These are phyloP conservation scores for Sapria himalayana DNA, from an alignment of 345 rosid species.

Conservation along the genomic window DNA sequence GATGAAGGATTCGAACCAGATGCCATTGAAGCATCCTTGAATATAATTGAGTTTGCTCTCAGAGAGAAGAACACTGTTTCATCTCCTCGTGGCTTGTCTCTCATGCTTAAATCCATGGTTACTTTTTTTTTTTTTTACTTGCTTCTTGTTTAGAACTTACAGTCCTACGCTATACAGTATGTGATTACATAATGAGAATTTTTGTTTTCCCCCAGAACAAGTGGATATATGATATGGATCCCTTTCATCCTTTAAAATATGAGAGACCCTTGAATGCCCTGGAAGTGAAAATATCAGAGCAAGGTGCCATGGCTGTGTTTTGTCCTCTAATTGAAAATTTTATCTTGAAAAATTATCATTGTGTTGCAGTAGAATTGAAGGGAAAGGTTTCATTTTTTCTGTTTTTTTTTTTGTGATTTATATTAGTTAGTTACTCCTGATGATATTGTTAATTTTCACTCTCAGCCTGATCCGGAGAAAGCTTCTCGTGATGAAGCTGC, in stretches of 20 bases:
- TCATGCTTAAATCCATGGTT: constrained; percentile 91
- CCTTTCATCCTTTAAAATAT: constrained; percentile 84
- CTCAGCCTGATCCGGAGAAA: constrained; percentile 84
- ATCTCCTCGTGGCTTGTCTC: constrained; percentile 90
- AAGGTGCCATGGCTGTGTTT: constrained; percentile 87
- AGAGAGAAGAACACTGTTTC: constrained; percentile 95
- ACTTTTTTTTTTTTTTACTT: constrained; percentile 1
- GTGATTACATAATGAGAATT: constrained; percentile 8
- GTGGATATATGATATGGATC: constrained; percentile 98
- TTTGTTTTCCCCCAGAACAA: constrained; percentile 39
- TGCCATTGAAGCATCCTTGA: constrained; percentile 97
- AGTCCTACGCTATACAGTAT: neutral
- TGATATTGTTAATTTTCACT: constrained; percentile 10
- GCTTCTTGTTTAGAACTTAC: too few relatives aligned
- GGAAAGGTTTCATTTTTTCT: constrained; percentile 12
- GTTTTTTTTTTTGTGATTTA: constrained; percentile 3
- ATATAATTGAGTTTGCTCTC: constrained; percentile 88
- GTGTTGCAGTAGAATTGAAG: constrained; percentile 96
- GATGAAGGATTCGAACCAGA: constrained; percentile 81
- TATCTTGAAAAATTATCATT: constrained; percentile 63
- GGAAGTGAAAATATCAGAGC: constrained; percentile 63
- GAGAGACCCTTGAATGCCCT: constrained; percentile 59
- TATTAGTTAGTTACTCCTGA: constrained; percentile 4
- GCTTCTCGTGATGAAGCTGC: constrained; percentile 66
- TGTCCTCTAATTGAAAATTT: constrained; percentile 76